A percentile compares a stretch with the other conserved stretches of the same genome.
phyloP scores from a whole-genome alignment of 1,284 basidiomycete genomes.

The Cutaneotrichosporon cyanovorans region DNA sequence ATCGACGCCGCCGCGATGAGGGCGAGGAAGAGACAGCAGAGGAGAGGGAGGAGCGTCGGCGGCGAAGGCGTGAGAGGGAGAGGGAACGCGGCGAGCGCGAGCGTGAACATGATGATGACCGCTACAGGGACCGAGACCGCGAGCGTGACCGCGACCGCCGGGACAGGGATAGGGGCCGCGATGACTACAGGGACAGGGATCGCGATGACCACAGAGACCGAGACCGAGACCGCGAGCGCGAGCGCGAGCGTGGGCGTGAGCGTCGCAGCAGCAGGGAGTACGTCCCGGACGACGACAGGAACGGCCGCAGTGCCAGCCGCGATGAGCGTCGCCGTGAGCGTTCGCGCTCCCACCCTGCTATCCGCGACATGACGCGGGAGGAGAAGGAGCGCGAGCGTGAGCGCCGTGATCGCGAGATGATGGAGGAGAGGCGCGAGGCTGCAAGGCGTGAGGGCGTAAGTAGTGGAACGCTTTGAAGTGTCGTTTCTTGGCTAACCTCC shows the following conservation, averaged over 20 bases:
- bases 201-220: background rate
- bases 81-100: constrained; percentile 1
- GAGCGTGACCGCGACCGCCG: constrained; percentile 43
- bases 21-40: background rate
- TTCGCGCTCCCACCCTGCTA: constrained; percentile 9
- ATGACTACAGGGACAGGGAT: constrained; percentile 12
- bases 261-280: constrained; percentile 15
- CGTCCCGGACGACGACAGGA: constrained; percentile 2
- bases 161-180: constrained; percentile 31
- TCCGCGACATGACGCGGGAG: constrained; percentile 33
- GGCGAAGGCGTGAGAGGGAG: background rate
- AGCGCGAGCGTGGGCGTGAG: constrained; percentile 24
- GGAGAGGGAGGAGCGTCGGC: background rate
- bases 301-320: constrained; percentile 1
- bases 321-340: constrained; percentile 4
- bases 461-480: background rate
- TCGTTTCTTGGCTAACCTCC: constrained; percentile 1
- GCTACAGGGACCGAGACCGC: constrained; percentile 50
- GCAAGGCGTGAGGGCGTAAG: constrained; percentile 20
- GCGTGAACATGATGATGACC: constrained; percentile 10
- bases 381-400: constrained; percentile 38
- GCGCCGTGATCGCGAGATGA: constrained; percentile 39
- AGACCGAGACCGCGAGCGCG: constrained; percentile 10
- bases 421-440: constrained; percentile 33
- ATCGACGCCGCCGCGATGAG: background rate